phyloP scores from a whole-genome alignment of 73 alveolate species.

The Halteria grandinella region DNA sequence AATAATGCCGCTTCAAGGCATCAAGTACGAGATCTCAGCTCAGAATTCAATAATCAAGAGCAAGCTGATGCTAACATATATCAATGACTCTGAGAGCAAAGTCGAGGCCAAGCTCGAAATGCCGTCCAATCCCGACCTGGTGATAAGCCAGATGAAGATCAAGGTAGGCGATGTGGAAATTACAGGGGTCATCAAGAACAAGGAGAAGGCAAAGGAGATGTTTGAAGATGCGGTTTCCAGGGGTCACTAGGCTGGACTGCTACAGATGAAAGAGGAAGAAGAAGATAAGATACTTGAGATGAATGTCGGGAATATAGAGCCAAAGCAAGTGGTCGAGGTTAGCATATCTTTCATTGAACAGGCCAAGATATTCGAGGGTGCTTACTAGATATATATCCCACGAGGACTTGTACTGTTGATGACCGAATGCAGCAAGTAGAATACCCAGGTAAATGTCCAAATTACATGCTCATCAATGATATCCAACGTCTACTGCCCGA shows the following conservation, averaged over 20 bases:
- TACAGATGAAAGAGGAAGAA: slow-evolving; percentile 54
- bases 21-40: background rate
- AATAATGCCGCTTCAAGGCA: background rate
- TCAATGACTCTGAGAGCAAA: slow-evolving; percentile 9
- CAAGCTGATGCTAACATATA: background rate
- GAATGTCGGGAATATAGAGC: slow-evolving; percentile 48
- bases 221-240: slow-evolving; percentile 85
- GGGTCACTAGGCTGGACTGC: slow-evolving; percentile 74
- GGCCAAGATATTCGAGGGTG: background rate
- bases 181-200: slow-evolving; percentile 71
- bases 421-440: background rate
- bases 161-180: slow-evolving; percentile 59
- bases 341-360: background rate
- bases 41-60: slow-evolving; percentile 1
- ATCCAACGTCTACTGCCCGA: slow-evolving; percentile 3
- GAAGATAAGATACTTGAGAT: slow-evolving; percentile 17
- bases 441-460: background rate
- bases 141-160: background rate
- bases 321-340: slow-evolving; percentile 19
- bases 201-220: slow-evolving; percentile 83
- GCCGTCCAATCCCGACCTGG: background rate
- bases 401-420: background rate
- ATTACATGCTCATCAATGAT: background rate
- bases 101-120: slow-evolving; percentile 19
- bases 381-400: slow-evolving; percentile 23